Base-by-base conservation (phyloP, 1,139 yeast genomes). In the Blastobotrys aristatus region DNA sequence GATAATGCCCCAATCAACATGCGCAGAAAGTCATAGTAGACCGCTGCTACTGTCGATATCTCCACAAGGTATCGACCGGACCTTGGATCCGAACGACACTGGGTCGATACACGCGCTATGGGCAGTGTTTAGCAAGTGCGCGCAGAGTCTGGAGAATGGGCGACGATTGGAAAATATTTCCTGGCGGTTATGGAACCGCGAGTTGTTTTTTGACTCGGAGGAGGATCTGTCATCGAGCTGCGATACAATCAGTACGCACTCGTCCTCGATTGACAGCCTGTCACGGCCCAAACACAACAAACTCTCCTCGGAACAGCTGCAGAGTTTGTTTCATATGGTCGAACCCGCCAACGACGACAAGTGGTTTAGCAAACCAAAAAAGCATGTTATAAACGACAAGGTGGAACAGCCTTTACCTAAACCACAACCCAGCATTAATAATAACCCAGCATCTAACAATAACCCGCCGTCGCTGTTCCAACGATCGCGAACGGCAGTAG, bases 151-250 rank as follows among this genome's bases (percentile, higher is more conserved):
- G 38, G 72, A 71, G 49, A 74, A 77, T 56, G 83, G 83, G 29
- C 70, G 73, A 46, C 66, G 84, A 18, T 62, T 79, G 11, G 83
- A 77, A 58, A 79, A 79, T 58, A 69, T 78, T 48, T 74, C 80
- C 43, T 79, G 83, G 83, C 65, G 84, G 34, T 69, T 78, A 33
- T 77, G 79, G 62, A 77, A 76, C 52, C 65, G 79, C 43, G 76
- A 74, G 41, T 58, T 70, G 18, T 50, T 48, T 33, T 45, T 47
- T 37, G 47, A 44, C 30, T 14, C 39, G 18, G 30, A 32, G 10
- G 24, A 17, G 8, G 30, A 27, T n/a, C 33, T 31, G 33, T 27
- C 27, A 24, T 27, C 37, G 32, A 33, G 46, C 44, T 22, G 44
- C 29, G 38, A 35, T 33, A 29, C 44, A 29, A 33, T 43, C 14